Conservation (phyloP, 306 rosid species). For the Ammopiptanthus mongolicus region DNA sequence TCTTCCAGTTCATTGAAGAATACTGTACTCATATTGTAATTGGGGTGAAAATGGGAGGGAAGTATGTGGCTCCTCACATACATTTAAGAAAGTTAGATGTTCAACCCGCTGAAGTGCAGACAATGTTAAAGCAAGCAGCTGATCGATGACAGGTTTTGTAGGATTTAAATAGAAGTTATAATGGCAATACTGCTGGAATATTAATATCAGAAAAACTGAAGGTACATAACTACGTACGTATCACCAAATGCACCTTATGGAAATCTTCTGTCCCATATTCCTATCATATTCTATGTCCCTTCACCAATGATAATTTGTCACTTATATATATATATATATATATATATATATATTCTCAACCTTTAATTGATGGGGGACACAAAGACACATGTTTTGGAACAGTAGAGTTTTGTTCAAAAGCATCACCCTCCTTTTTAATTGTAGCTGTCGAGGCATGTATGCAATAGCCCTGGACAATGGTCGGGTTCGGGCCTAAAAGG, state of each 20-base stretch:
- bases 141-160: constrained; percentile 43
- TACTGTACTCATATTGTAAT: constrained; percentile 68
- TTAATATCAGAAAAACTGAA: constrained; percentile 22
- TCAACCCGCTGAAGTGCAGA: constrained; percentile 47
- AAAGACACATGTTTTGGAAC: too few relatives aligned
- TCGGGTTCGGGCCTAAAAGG: too few relatives aligned
- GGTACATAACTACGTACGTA: constrained; percentile 15
- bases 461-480: too few relatives aligned
- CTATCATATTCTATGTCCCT: too few relatives aligned
- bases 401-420: too few relatives aligned
- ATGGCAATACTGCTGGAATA: not conserved
- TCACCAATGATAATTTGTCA: too few relatives aligned
- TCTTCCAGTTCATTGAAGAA: constrained; percentile 58
- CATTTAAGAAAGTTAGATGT: constrained; percentile 46
- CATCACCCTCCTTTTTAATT: not conserved
- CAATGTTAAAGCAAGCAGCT: constrained; percentile 39
- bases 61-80: constrained; percentile 46
- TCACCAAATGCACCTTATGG: not conserved
- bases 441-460: not conserved
- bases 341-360: too few relatives aligned
- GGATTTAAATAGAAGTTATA: too few relatives aligned
- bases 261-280: too few relatives aligned
- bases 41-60: constrained; percentile 75
- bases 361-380: too few relatives aligned
- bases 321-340: too few relatives aligned